Evolutionary conservation across 495 filamentous ascomycete species (phyloP).

Genomic region (Lepidopterella palustris): DNA sequence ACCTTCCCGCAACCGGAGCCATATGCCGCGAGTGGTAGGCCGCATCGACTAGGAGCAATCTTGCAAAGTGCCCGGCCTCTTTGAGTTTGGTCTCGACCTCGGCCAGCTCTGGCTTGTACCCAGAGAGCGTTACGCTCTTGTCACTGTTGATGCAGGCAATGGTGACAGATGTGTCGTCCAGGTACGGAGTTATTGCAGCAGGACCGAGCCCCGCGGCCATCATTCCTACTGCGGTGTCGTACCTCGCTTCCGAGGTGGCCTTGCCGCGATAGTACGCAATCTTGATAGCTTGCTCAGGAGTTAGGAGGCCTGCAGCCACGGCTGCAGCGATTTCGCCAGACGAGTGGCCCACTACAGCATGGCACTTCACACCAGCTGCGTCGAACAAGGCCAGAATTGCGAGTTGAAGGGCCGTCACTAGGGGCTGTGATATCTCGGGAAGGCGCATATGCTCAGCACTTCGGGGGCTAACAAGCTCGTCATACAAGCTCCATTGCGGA

Average conservation of each 20-base stretch:
- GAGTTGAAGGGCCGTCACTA: constrained; percentile 28
- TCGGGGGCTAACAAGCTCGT: not conserved
- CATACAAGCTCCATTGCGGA: constrained; percentile 4
- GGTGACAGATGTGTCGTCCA: not conserved
- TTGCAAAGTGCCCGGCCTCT: constrained; percentile 12
- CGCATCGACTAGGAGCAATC: constrained; percentile 17
- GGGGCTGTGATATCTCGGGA: constrained; percentile 38
- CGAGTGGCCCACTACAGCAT: constrained; percentile 19
- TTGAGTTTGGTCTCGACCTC: constrained; percentile 1
- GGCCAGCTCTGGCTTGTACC: constrained; percentile 7
- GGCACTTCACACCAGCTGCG: not conserved
- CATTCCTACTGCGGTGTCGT: constrained; percentile 10
- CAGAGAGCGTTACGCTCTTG: constrained; percentile 18
- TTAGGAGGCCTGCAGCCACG: constrained; percentile 10
- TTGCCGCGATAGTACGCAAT: constrained; percentile 40
- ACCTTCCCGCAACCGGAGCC: constrained; percentile 1
- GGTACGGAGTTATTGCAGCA: not conserved
- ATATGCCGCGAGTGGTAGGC: constrained; percentile 24
- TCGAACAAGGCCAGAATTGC: constrained; percentile 27
- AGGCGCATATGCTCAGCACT: constrained; percentile 3
- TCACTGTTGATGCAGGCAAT: constrained; percentile 12
- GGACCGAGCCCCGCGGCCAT: constrained; percentile 11
- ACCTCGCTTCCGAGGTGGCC: not conserved
- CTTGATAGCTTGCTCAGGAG: constrained; percentile 39
- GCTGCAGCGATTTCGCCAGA: constrained; percentile 24